phyloP scores from a whole-genome alignment of 371 early-diverging fungal species.

The Syncephalastrum sp. region DNA sequence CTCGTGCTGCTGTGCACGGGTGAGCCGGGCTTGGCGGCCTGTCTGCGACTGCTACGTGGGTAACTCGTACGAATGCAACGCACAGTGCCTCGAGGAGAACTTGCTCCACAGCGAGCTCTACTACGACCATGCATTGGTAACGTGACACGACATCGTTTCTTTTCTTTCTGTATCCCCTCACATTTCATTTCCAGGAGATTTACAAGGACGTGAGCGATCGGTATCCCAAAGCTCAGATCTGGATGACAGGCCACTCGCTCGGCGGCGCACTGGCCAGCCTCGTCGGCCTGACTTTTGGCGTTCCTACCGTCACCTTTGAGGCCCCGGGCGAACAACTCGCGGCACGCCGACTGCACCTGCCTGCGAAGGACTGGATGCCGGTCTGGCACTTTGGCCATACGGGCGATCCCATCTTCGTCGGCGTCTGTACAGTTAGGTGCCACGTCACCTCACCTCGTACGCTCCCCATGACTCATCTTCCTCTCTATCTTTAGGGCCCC shows the following conservation, averaged over 20 bases:
- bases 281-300: slow-evolving; percentile 81
- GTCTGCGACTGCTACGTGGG: slow-evolving; percentile 83
- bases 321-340: slow-evolving; percentile 87
- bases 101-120: slow-evolving; percentile 69
- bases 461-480: not conserved
- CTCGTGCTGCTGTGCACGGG: slow-evolving; percentile 95
- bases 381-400: slow-evolving; percentile 93
- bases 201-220: slow-evolving; percentile 53
- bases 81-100: slow-evolving; percentile 62
- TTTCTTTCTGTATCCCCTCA: not conserved
- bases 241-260: slow-evolving; percentile 93
- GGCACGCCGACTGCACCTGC: slow-evolving; percentile 80
- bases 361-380: slow-evolving; percentile 59
- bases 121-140: slow-evolving; percentile 79
- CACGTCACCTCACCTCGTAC: too few species aligned
- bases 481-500: slow-evolving; percentile 51
- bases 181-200: slow-evolving; percentile 26
- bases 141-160: not conserved
- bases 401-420: slow-evolving; percentile 92
- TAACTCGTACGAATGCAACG: slow-evolving; percentile 60
- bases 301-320: slow-evolving; percentile 89
- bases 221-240: slow-evolving; percentile 73
- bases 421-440: slow-evolving; percentile 68
- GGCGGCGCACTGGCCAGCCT: slow-evolving; percentile 87
- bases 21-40: slow-evolving; percentile 79